Evolutionary conservation across 1,284 basidiomycete species (phyloP).

Genomic region (Microbotryum silenes-acaulis): DNA sequence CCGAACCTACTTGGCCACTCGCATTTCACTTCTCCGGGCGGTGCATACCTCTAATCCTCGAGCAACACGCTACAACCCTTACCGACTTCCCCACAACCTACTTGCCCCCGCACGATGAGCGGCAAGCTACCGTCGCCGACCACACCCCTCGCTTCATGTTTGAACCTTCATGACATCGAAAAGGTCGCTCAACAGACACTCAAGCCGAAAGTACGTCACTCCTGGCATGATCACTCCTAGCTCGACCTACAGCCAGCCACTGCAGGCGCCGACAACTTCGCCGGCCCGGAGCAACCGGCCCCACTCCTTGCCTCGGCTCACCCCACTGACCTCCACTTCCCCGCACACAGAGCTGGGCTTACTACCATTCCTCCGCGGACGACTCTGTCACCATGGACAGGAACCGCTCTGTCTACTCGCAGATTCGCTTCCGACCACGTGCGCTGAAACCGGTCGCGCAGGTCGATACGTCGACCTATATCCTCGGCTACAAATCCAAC

Average conservation of each 20-base stretch:
- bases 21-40: too few relatives aligned
- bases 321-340: too few relatives aligned
- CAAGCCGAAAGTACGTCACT: constrained; percentile 12
- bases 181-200: constrained; percentile 7
- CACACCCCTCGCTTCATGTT: constrained; percentile 4
- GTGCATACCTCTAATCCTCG: too few relatives aligned
- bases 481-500: constrained; percentile 64
- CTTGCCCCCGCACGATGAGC: constrained; percentile 1
- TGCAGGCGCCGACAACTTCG: too few relatives aligned
- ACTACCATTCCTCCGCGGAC: constrained; percentile 72
- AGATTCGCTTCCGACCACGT: constrained; percentile 67
- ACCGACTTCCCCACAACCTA: too few relatives aligned
- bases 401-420: constrained; percentile 1
- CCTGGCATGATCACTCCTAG: neutral
- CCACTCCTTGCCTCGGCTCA: too few relatives aligned
- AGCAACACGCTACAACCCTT: too few relatives aligned
- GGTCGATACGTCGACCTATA: constrained; percentile 64
- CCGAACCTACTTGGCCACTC: too few relatives aligned
- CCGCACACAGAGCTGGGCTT: constrained; percentile 45
- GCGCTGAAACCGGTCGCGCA: constrained; percentile 63
- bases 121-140: constrained; percentile 1
- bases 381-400: constrained; percentile 47
- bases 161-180: constrained; percentile 15
- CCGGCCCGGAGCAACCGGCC: too few relatives aligned
- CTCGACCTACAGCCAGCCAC: neutral